Evolutionary conservation across 1,139 yeast genomes (phyloP).

Genomic region (Hemisphaericaspora subhashii): DNA sequence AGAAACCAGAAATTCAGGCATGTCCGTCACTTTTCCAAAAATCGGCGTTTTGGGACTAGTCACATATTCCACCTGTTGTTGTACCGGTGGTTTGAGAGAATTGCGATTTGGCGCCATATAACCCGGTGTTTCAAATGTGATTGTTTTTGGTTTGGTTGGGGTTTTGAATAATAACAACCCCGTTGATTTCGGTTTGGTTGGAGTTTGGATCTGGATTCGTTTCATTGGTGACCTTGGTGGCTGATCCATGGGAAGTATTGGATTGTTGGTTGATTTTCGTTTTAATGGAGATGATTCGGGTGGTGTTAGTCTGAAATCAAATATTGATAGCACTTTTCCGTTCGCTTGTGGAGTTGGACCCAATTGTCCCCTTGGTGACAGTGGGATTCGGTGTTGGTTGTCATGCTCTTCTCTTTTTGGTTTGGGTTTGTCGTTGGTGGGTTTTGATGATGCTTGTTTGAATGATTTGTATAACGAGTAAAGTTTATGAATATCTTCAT

Average conservation of each 20-base stretch:
- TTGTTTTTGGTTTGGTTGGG: constrained; percentile 8
- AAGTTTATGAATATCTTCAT: constrained; percentile 39
- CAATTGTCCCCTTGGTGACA: constrained; percentile 32
- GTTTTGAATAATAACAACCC: constrained; percentile 6
- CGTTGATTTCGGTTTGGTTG: constrained; percentile 2
- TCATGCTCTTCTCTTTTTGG: constrained; percentile 11
- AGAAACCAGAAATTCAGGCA: constrained; percentile 33
- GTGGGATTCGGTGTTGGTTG: constrained; percentile 5
- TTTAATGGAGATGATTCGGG: constrained; percentile 47
- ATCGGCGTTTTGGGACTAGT: constrained; percentile 1
- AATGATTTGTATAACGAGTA: constrained; percentile 25
- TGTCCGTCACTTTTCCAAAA: constrained; percentile 1
- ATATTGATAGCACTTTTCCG: constrained; percentile 66
- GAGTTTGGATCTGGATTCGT: constrained; percentile 4
- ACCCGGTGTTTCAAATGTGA: constrained; percentile 30
- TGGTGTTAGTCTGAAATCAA: constrained; percentile 52
- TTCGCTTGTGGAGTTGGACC: constrained; percentile 80
- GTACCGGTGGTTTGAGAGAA: background rate
- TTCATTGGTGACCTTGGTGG: constrained; percentile 7
- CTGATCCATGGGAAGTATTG: constrained; percentile 2
- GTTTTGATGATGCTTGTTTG: constrained; percentile 10
- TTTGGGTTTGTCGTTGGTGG: constrained; percentile 1
- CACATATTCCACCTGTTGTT: background rate
- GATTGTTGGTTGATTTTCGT: constrained; percentile 12
- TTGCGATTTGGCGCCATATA: constrained; percentile 25